Percentiles rank a stretch among this genome's conserved stretches.
Conservation (phyloP, 176 grass and related monocot species). For the Phoenix roebelenii region DNA sequence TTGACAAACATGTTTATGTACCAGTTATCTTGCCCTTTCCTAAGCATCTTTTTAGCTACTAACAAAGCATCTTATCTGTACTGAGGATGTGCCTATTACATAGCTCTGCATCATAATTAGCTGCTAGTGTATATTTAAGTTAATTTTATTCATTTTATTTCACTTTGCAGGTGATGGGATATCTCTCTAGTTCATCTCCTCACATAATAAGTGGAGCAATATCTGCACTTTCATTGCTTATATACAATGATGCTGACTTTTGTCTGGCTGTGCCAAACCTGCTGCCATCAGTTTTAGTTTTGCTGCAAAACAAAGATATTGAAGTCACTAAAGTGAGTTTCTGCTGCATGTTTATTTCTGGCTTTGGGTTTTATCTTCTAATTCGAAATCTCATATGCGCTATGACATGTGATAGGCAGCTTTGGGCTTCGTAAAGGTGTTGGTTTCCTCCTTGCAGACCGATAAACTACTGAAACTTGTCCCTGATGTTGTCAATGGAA, state of each 20-base stretch:
- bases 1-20: no score
- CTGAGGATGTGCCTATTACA: no score
- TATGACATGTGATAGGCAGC: slow-evolving; percentile 48
- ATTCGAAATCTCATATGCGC: slow-evolving; percentile 9
- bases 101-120: no score
- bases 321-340: slow-evolving; percentile 77
- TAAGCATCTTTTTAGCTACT: no score
- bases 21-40: no score
- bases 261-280: slow-evolving; percentile 86
- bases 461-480: slow-evolving; percentile 57
- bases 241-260: slow-evolving; percentile 84
- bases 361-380: no score
- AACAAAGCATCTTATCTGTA: no score
- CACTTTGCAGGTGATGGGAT: slow-evolving; percentile 81
- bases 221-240: slow-evolving; percentile 92
- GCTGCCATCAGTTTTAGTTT: slow-evolving; percentile 77
- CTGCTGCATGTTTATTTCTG: background rate
- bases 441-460: slow-evolving; percentile 72
- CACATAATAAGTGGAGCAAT: slow-evolving; percentile 88
- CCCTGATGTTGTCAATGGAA: slow-evolving; percentile 59
- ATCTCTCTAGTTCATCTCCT: slow-evolving; percentile 80
- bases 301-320: slow-evolving; percentile 76
- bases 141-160: slow-evolving; percentile 8
- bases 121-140: background rate
- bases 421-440: slow-evolving; percentile 91